phyloP scores from a whole-genome alignment of 2,329 filamentous ascomycete species.

The Coniochaeta sp. region DNA sequence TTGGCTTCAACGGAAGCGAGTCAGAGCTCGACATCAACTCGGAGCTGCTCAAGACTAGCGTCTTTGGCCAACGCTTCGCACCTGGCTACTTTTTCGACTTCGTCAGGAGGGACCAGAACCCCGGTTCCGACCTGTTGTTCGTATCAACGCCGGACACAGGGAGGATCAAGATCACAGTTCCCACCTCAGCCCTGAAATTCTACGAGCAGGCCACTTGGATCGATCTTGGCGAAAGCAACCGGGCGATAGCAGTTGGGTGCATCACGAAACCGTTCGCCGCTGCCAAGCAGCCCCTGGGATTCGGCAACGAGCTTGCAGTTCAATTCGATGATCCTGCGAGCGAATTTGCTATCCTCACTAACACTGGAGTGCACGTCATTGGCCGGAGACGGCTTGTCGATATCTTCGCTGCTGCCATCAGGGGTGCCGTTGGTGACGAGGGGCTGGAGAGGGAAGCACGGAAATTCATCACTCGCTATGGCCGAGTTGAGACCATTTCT shows the following conservation, averaged over 20 bases:
- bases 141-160: slow-evolving; percentile 83
- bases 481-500: slow-evolving; percentile 80
- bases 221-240: slow-evolving; percentile 55
- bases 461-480: slow-evolving; percentile 79
- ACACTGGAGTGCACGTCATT: slow-evolving; percentile 81
- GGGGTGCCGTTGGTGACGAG: slow-evolving; percentile 67
- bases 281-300: slow-evolving; percentile 62
- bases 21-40: slow-evolving; percentile 39
- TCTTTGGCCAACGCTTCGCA: slow-evolving; percentile 56
- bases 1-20: slow-evolving; percentile 23
- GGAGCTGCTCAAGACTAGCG: slow-evolving; percentile 39
- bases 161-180: slow-evolving; percentile 59
- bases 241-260: slow-evolving; percentile 71
- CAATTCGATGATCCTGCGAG: slow-evolving; percentile 80
- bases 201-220: slow-evolving; percentile 78
- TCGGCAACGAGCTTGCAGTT: slow-evolving; percentile 92
- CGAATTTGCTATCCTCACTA: slow-evolving; percentile 88
- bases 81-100: slow-evolving; percentile 92
- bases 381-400: slow-evolving; percentile 81
- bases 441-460: slow-evolving; percentile 75
- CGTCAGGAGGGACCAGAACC: slow-evolving; percentile 52
- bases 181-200: slow-evolving; percentile 50
- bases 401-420: slow-evolving; percentile 77
- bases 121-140: slow-evolving; percentile 64
- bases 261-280: slow-evolving; percentile 68